A percentile compares a stretch with the other conserved stretches of the same genome.
These are phyloP conservation scores for Nothophoma quercina DNA, from an alignment of 2,329 filamentous ascomycete genomes.

Conservation along the genomic window DNA sequence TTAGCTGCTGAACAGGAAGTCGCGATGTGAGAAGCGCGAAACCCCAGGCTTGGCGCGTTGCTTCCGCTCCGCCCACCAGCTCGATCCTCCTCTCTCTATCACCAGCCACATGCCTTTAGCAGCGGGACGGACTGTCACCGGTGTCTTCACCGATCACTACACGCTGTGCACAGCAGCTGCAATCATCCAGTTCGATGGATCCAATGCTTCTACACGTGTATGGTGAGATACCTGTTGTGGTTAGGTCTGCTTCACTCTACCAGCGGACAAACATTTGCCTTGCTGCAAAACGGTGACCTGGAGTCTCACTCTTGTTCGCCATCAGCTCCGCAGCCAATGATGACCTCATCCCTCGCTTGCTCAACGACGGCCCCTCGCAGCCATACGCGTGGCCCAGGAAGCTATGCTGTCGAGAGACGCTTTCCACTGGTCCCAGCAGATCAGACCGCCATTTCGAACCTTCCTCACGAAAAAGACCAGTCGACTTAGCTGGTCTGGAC, in stretches of 20 bases:
- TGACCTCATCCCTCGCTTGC: slow-evolving; percentile 15
- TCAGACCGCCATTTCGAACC: slow-evolving; percentile 41
- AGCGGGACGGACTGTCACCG: neutral
- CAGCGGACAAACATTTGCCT: slow-evolving; percentile 19
- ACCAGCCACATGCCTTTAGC: slow-evolving; percentile 6
- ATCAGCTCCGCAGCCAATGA: slow-evolving; percentile 1
- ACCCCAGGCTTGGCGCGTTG: slow-evolving; percentile 26
- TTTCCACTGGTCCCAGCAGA: slow-evolving; percentile 18
- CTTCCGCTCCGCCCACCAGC: slow-evolving; percentile 12
- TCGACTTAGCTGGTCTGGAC: slow-evolving; percentile 19
- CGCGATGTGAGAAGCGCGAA: slow-evolving; percentile 29
- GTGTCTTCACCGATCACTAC: slow-evolving; percentile 19
- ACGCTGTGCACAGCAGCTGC: slow-evolving; percentile 14
- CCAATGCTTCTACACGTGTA: slow-evolving; percentile 6
- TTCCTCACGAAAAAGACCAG: slow-evolving; percentile 22
- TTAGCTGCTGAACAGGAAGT: slow-evolving; percentile 21
- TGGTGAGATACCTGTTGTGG: slow-evolving; percentile 9
- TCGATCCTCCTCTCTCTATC: neutral
- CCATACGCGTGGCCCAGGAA: slow-evolving; percentile 18
- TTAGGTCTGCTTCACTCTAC: slow-evolving; percentile 33
- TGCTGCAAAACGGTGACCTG: slow-evolving; percentile 2
- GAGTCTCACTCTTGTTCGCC: neutral
- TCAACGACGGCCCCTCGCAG: slow-evolving; percentile 12
- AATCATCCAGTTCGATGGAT: slow-evolving; percentile 12
- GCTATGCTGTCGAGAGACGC: slow-evolving; percentile 13